phyloP scores from a whole-genome alignment of 306 rosid species.

The Cyamopsis tetragonoloba region DNA sequence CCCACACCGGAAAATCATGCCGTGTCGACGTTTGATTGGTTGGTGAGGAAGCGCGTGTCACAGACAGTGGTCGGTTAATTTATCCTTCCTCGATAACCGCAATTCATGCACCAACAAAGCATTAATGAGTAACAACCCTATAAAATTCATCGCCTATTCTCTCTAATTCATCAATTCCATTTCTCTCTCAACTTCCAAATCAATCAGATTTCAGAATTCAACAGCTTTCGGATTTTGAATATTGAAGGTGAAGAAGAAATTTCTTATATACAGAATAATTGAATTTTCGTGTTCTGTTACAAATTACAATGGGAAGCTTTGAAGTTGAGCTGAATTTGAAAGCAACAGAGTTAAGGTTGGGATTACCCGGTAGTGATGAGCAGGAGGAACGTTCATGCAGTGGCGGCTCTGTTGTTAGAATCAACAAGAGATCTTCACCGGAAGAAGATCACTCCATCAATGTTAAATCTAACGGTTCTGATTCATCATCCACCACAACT shows the following conservation, averaged over 20 bases:
- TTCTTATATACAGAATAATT: neutral
- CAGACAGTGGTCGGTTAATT: conserved; percentile 4
- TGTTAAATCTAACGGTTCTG: neutral
- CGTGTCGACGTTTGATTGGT: conserved; percentile 34
- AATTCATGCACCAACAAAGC: conserved; percentile 43
- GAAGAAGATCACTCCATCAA: conserved; percentile 42
- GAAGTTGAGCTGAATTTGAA: conserved; percentile 40
- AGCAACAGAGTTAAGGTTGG: conserved; percentile 66
- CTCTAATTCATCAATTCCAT: too few relatives aligned
- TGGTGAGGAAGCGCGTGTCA: conserved; percentile 35
- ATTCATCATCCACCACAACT: conserved; percentile 17
- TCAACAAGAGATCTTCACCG: conserved; percentile 51
- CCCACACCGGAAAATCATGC: neutral
- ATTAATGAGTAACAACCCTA: too few relatives aligned
- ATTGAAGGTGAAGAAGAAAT: neutral
- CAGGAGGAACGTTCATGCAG: conserved; percentile 27
- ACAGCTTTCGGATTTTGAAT: neutral
- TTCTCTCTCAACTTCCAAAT: neutral
- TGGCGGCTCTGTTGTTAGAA: conserved; percentile 9
- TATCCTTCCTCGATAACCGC: conserved; percentile 6
- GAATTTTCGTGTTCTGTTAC: too few relatives aligned
- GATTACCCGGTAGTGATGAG: conserved; percentile 54
- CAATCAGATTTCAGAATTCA: neutral
- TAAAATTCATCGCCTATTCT: too few relatives aligned
- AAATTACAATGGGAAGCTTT: conserved; percentile 23